A percentile compares a stretch with the other conserved stretches of the same genome.
Evolutionary conservation across 106 monocot genomes (phyloP).

Genomic region (Cymbidium sinense): DNA sequence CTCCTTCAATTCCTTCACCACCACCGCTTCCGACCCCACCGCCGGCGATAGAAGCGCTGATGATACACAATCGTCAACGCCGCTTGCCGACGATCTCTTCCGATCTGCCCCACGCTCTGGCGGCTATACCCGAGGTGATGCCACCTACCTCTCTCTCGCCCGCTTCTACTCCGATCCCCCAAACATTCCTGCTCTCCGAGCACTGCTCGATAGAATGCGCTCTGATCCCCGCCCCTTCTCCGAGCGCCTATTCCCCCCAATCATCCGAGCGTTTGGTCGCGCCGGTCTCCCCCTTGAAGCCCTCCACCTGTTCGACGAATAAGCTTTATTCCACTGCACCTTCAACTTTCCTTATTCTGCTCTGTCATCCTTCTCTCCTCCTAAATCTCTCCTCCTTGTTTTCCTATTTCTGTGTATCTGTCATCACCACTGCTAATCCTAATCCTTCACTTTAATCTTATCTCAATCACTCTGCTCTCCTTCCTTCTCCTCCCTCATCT

Average conservation of each 20-base stretch:
- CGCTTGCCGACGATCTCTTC: constrained; percentile 27
- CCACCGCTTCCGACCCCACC: constrained; percentile 3
- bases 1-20: constrained; percentile 8
- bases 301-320: constrained; percentile 56
- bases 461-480: constrained; percentile 28
- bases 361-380: constrained; percentile 43
- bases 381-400: constrained; percentile 32
- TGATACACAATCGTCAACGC: constrained; percentile 4
- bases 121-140: constrained; percentile 45
- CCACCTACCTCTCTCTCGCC: constrained; percentile 58
- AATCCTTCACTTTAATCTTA: constrained; percentile 58
- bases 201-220: constrained; percentile 38
- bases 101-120: constrained; percentile 18
- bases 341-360: constrained; percentile 42
- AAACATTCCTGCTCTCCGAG: constrained; percentile 29
- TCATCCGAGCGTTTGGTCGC: constrained; percentile 37
- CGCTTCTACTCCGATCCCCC: constrained; percentile 22
- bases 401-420: constrained; percentile 34
- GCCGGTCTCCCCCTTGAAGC: constrained; percentile 31
- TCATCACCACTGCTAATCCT: constrained; percentile 7
- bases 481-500: constrained; percentile 19
- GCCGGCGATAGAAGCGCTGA: not conserved
- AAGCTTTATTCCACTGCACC: constrained; percentile 38
- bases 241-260: constrained; percentile 43
- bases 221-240: constrained; percentile 24